phyloP scores from a whole-genome alignment of 164 flowering plant genomes.

The Cinnamomum micranthum region DNA sequence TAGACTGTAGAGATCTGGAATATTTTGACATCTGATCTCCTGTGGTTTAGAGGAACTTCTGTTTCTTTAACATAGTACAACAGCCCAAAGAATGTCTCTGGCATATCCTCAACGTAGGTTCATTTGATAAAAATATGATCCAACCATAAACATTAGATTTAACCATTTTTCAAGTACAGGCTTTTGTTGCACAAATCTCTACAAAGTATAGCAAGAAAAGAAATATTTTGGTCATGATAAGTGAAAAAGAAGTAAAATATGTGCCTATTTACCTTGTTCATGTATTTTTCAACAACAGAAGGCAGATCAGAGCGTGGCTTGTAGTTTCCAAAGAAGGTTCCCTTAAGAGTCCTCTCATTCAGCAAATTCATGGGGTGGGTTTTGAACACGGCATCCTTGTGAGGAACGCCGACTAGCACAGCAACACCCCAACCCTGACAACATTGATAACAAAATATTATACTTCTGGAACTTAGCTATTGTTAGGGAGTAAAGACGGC shows the following conservation, averaged over 20 bases:
- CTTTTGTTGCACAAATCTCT: too few relatives aligned
- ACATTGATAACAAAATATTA: background rate
- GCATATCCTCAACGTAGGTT: too few relatives aligned
- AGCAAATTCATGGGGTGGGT: conserved; percentile 16
- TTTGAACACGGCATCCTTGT: conserved; percentile 15
- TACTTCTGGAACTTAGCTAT: background rate
- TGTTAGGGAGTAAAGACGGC: background rate
- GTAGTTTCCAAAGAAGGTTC: conserved; percentile 52
- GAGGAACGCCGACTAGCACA: conserved; percentile 20
- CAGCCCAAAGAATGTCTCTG: too few relatives aligned
- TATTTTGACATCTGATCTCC: too few relatives aligned
- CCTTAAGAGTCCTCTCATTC: conserved; percentile 57
- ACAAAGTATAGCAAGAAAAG: background rate
- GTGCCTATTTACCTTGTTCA: conserved; percentile 49
- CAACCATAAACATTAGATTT: too few relatives aligned
- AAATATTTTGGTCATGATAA: background rate
- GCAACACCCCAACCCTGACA: conserved; percentile 25
- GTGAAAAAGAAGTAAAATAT: background rate
- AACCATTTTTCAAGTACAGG: too few relatives aligned
- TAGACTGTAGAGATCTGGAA: background rate
- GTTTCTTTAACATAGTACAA: too few relatives aligned
- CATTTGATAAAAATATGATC: too few relatives aligned
- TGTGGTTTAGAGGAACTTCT: too few relatives aligned
- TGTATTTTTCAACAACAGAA: conserved; percentile 57
- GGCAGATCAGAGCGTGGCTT: conserved; percentile 51